Evolutionary conservation across 2,329 filamentous ascomycete species (phyloP), one percentile per base, ranked within the genome.

Genomic region (Exophiala aquamarina): DNA sequence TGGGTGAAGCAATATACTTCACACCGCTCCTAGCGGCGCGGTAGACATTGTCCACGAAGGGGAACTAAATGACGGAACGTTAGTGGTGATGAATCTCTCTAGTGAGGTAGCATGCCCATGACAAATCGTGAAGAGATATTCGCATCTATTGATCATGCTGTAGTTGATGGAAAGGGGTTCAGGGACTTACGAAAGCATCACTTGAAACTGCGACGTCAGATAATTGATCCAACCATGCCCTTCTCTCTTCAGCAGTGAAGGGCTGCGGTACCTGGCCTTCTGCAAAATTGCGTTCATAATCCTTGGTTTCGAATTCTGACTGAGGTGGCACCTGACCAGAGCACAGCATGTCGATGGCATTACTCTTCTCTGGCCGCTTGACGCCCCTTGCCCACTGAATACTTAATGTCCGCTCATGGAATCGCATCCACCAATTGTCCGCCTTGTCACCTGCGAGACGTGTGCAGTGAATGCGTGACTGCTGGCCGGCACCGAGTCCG

Each of bases 381-480:
- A 87, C 89, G 62, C 93, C 92, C 75, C 93, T 92, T 81, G 95
- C 96, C 89, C 90, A 98, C 76, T 92, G 88, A 68, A 98, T 86
- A 64, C 76, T 78, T 40, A 97, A 79, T 10, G 93, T 88, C 43
- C 89, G 86, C 60, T 89, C 85, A 76, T 96, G 88, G 83, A 97
- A 97, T 63, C 93, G 87, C 78, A 98, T 87, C 93, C 92, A 98
- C 92, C 92, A 97, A 78, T 95, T 96, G 72, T 98, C 93, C 39
- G 91, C 89, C 79, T 98, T 98, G 77, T 97, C 92, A 51, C 93
- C 93, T 9, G 93, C 93, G 41, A 98, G 82, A 58, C 93, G 86
- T 33, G 93, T 98, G 82, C 93, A 98, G 79, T 98, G 93, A 61
- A 98, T 98, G 60, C 93, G 87, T 53, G 89, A 95, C 74, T 98